Evolutionary conservation across 2,329 filamentous ascomycete genomes (phyloP).

Genomic region (Albifimbria verrucaria): DNA sequence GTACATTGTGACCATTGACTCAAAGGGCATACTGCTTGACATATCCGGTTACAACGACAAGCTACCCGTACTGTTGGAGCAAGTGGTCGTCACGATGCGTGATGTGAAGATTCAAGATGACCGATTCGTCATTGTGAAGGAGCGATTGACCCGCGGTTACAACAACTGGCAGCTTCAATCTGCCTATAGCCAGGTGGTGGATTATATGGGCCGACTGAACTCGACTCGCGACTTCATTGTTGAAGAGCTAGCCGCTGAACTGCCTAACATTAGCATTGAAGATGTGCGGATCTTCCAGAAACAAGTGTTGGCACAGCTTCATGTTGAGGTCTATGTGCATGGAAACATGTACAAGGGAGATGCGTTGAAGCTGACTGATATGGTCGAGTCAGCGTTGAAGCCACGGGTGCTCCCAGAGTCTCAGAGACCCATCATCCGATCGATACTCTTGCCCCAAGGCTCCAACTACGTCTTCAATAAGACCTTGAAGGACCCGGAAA

Average conservation of each 20-base stretch:
- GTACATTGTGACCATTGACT: slow-evolving; percentile 73
- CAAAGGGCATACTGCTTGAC: slow-evolving; percentile 71
- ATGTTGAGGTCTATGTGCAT: slow-evolving; percentile 84
- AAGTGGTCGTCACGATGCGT: slow-evolving; percentile 79
- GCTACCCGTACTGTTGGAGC: slow-evolving; percentile 83
- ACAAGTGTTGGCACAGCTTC: slow-evolving; percentile 75
- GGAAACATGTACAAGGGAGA: slow-evolving; percentile 96
- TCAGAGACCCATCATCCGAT: slow-evolving; percentile 78
- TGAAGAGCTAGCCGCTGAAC: slow-evolving; percentile 74
- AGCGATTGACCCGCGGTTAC: slow-evolving; percentile 71
- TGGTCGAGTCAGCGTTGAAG: slow-evolving; percentile 75
- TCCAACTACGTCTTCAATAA: slow-evolving; percentile 83
- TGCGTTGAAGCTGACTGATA: slow-evolving; percentile 76
- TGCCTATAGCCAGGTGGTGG: slow-evolving; percentile 83
- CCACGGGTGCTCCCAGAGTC: slow-evolving; percentile 69
- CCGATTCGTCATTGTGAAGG: slow-evolving; percentile 87
- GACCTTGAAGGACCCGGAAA: slow-evolving; percentile 77
- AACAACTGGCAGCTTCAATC: slow-evolving; percentile 86
- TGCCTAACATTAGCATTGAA: slow-evolving; percentile 70
- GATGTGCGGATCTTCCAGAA: slow-evolving; percentile 76
- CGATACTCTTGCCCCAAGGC: slow-evolving; percentile 72
- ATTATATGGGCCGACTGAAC: slow-evolving; percentile 78
- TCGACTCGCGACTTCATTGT: slow-evolving; percentile 74
- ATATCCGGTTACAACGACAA: slow-evolving; percentile 96
- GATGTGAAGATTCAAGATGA: slow-evolving; percentile 83